These are phyloP conservation scores for Fusarium citri DNA, from an alignment of 2,329 filamentous ascomycete genomes.

Conservation along the genomic window DNA sequence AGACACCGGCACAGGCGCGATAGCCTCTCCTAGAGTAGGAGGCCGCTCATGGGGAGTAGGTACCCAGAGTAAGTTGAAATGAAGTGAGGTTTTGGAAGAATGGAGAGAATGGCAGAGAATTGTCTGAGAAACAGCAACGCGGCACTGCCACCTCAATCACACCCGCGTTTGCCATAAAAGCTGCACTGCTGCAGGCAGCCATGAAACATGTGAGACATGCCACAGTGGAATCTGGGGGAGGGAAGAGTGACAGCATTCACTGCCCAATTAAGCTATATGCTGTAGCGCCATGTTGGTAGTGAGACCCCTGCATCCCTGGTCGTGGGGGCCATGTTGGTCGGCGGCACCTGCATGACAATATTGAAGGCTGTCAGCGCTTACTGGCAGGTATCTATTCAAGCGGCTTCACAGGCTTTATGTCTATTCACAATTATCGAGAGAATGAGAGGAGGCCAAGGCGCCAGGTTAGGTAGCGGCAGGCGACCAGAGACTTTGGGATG, in stretches of 20 bases:
- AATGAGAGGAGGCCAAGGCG: too few species aligned
- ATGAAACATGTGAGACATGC: background rate
- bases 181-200: background rate
- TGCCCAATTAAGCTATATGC: background rate
- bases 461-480: background rate
- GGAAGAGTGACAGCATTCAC: background rate
- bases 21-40: background rate
- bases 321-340: background rate
- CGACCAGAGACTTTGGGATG: background rate
- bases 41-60: background rate
- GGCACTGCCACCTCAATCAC: background rate
- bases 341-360: background rate
- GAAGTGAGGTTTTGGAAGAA: background rate
- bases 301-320: background rate
- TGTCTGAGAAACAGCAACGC: background rate
- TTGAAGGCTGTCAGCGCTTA: background rate
- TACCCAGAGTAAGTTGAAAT: fast-evolving
- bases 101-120: background rate
- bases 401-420: too few species aligned
- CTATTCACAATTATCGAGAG: too few species aligned
- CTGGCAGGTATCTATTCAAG: too few species aligned
- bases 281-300: background rate
- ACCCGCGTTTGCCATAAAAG: background rate
- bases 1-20: background rate
- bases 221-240: background rate